Percentiles rank a stretch among this genome's conserved stretches.
phyloP scores from a whole-genome alignment of 1,139 yeast species.

The Geotrichum reessii region DNA sequence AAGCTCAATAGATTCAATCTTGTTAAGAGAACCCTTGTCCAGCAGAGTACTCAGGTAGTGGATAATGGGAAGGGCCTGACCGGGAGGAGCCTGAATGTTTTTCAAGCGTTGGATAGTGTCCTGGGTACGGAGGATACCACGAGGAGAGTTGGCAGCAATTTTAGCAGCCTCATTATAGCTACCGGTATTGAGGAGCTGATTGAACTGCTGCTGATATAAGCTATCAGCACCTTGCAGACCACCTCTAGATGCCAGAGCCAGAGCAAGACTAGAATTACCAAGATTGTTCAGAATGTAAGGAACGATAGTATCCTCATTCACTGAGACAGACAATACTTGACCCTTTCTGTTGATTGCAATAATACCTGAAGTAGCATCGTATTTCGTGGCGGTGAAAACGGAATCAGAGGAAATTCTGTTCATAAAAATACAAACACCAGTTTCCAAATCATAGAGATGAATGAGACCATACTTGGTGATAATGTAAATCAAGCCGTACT shows the following conservation, averaged over 20 bases:
- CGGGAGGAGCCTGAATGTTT: slow-evolving; percentile 90
- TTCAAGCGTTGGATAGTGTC: slow-evolving; percentile 92
- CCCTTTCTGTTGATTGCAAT: slow-evolving; percentile 92
- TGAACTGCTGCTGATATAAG: slow-evolving; percentile 86
- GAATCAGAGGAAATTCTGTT: slow-evolving; percentile 96
- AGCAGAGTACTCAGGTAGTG: slow-evolving; percentile 88
- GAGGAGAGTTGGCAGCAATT: slow-evolving; percentile 93
- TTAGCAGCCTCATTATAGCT: slow-evolving; percentile 91
- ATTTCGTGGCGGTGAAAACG: slow-evolving; percentile 82
- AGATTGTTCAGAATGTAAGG: slow-evolving; percentile 86
- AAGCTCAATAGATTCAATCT: slow-evolving; percentile 89
- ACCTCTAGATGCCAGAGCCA: slow-evolving; percentile 88
- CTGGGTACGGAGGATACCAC: slow-evolving; percentile 75
- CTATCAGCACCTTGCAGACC: slow-evolving; percentile 96
- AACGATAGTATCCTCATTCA: slow-evolving; percentile 76
- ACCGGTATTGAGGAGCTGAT: slow-evolving; percentile 73
- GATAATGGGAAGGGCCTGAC: slow-evolving; percentile 88
- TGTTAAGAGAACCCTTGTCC: slow-evolving; percentile 89
- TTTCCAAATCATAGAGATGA: slow-evolving; percentile 89
- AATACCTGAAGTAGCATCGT: slow-evolving; percentile 68
- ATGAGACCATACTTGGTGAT: slow-evolving; percentile 95
- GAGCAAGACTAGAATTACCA: slow-evolving; percentile 80
- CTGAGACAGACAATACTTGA: slow-evolving; percentile 89
- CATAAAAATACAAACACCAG: slow-evolving; percentile 88
- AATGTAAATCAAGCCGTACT: slow-evolving; percentile 80